These are phyloP conservation scores for Nakazawaea ambrosiae DNA, from an alignment of 805 yeast genomes.

Conservation along the genomic window DNA sequence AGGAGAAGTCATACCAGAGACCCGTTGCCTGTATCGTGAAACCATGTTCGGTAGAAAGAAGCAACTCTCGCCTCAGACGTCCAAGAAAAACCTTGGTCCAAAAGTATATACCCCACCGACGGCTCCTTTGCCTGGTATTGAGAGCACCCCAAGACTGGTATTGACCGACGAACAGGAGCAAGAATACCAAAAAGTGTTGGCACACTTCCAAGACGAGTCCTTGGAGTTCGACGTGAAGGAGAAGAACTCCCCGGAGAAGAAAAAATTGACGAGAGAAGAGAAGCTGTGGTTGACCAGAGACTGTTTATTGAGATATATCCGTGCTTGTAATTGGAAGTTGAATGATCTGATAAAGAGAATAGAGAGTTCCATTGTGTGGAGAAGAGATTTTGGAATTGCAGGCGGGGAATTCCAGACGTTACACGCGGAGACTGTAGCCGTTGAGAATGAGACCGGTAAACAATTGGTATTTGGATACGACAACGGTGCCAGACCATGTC, in stretches of 20 bases:
- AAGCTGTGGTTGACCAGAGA: conserved; percentile 92
- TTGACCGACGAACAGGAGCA: conserved; percentile 48
- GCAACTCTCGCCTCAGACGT: conserved; percentile 1
- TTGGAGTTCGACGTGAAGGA: conserved; percentile 45
- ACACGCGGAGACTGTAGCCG: conserved; percentile 45
- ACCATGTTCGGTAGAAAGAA: conserved; percentile 11
- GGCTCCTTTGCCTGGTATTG: conserved; percentile 4
- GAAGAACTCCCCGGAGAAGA: conserved; percentile 27
- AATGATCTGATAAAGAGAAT: conserved; percentile 68
- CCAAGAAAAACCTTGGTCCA: conserved; percentile 7
- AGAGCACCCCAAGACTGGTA: conserved; percentile 12
- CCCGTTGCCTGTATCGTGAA: neutral
- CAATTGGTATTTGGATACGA: conserved; percentile 89
- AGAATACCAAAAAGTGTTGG: conserved; percentile 56
- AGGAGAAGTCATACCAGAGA: too few species aligned
- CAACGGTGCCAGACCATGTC: conserved; percentile 83
- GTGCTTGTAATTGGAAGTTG: conserved; percentile 90
- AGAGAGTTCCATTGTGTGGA: conserved; percentile 79
- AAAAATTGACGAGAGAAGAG: conserved; percentile 43
- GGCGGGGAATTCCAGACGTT: conserved; percentile 43
- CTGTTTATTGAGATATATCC: conserved; percentile 79
- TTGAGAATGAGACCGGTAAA: conserved; percentile 87
- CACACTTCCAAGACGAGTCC: conserved; percentile 51
- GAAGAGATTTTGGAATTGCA: conserved; percentile 66
- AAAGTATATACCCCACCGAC: conserved; percentile 7